Evolutionary conservation across 257 asterid species (phyloP), one percentile per base, ranked within the genome.

Genomic region (Verbascum thapsus): DNA sequence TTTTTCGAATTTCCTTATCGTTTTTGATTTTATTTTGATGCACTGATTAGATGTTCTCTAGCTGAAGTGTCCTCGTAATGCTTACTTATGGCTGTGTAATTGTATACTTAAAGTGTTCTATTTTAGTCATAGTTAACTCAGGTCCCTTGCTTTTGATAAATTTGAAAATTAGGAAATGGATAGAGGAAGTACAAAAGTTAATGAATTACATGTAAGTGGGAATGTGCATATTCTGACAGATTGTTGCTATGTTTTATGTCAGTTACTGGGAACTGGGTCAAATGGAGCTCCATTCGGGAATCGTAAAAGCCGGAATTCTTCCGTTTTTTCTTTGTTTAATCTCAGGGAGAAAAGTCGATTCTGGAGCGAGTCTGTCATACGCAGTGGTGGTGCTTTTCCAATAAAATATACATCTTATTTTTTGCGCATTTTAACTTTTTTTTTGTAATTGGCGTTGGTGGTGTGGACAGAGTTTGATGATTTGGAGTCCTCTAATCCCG

Each of bases 361-460:
- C 79, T 92, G 99, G 99, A 89, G 85, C 37, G 99, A 92, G 76
- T 83, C 97, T 19, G 99, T 92, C 64, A 75, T 92, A 45, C 97
- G 80, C 26, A 77, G 74, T 43, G 99, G 99, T 78, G 49, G 78
- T 7, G 54, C 41, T 23, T 5, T n/a, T 26, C 45, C 50, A 0
- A 1, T 8, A 13, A 42, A 18, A 11, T 26, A n/a, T 0, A 20
- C 63, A 44, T 35, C 65, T 5, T 60, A 44, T 10, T 40, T 22
- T 62, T 7, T 17, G 16, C 47, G n/a, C 43, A 23, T 61, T 8
- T 48, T 41, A 10, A 35, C 61, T n/a, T 39, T 18, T 30, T 8
- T 5, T 54, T 6, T 53, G 47, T 59, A 3, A 68, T 55, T 67
- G 53, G 50, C 63, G 57, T 73, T 55, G 35, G 44, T 43, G 35